Conservation (phyloP, 2,329 filamentous ascomycete genomes). For the Phialophora tarda region DNA sequence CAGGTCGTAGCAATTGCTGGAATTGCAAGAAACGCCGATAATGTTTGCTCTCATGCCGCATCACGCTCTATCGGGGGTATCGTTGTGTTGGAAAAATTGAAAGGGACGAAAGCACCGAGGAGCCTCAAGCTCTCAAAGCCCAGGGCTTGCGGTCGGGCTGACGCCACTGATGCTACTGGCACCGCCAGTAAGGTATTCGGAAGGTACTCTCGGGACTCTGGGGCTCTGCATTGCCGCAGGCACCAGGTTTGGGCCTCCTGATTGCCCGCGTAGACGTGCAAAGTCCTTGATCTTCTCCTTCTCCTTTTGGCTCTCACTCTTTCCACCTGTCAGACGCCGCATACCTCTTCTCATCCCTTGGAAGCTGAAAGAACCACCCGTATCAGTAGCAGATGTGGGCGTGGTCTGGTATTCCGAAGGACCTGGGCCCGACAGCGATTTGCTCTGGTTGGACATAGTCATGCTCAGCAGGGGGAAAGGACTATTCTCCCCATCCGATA, state of each 20-base stretch:
- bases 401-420: slow-evolving; percentile 40
- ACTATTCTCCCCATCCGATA: slow-evolving; percentile 83
- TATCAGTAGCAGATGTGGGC: slow-evolving; percentile 40
- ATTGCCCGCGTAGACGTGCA: slow-evolving; percentile 50
- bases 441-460: slow-evolving; percentile 38
- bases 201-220: slow-evolving; percentile 55
- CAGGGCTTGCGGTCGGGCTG: slow-evolving; percentile 33
- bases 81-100: slow-evolving; percentile 17
- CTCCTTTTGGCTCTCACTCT: slow-evolving; percentile 51
- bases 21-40: slow-evolving; percentile 23
- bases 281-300: slow-evolving; percentile 52
- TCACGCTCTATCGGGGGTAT: slow-evolving; percentile 28
- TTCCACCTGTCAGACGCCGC: slow-evolving; percentile 54
- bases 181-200: slow-evolving; percentile 50
- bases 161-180: slow-evolving; percentile 35
- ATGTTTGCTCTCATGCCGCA: slow-evolving; percentile 20
- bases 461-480: slow-evolving; percentile 40
- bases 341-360: slow-evolving; percentile 55
- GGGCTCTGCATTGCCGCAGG: slow-evolving; percentile 44
- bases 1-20: slow-evolving; percentile 14
- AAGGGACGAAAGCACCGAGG: slow-evolving; percentile 6
- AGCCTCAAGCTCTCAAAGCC: slow-evolving; percentile 20
- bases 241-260: slow-evolving; percentile 29
- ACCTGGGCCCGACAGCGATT: slow-evolving; percentile 27
- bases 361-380: slow-evolving; percentile 50